Evolutionary conservation across 2,329 filamentous ascomycete species (phyloP).

Genomic region (Cladosporium sp.): DNA sequence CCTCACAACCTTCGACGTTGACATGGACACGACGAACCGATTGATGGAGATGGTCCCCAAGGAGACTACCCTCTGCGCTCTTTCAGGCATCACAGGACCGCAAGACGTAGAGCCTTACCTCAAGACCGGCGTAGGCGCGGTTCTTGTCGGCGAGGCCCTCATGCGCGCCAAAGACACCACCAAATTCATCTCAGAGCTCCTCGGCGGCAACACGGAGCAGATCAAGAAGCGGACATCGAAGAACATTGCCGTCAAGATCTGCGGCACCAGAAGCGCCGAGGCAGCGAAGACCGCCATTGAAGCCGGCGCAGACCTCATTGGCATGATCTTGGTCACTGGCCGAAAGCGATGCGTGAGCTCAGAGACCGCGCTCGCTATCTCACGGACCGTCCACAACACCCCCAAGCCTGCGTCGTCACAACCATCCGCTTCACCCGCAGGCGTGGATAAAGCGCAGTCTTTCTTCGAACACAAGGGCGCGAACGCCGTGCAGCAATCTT

Average conservation of each 20-base stretch:
- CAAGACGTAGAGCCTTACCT: constrained; percentile 84
- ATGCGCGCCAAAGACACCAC: constrained; percentile 84
- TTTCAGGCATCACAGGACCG: constrained; percentile 87
- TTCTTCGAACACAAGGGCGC: constrained; percentile 60
- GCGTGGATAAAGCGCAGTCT: constrained; percentile 44
- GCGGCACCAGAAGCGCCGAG: constrained; percentile 78
- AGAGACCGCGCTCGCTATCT: constrained; percentile 74
- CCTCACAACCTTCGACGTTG: constrained; percentile 92
- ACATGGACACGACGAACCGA: constrained; percentile 67
- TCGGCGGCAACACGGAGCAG: constrained; percentile 48
- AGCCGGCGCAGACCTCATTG: constrained; percentile 83
- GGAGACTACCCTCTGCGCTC: constrained; percentile 80
- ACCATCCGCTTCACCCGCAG: background rate
- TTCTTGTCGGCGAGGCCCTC: constrained; percentile 90
- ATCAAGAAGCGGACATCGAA: constrained; percentile 15
- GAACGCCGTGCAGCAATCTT: constrained; percentile 43
- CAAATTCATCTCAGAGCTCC: constrained; percentile 75
- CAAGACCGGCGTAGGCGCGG: constrained; percentile 82
- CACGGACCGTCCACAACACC: constrained; percentile 62
- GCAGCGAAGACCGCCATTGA: constrained; percentile 74
- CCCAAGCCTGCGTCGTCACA: constrained; percentile 28
- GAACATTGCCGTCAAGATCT: constrained; percentile 79
- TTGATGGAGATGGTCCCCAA: constrained; percentile 80
- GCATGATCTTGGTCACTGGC: constrained; percentile 82
- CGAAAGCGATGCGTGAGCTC: constrained; percentile 73